Base-by-base conservation (phyloP, 2,329 filamentous ascomycete genomes). In the Venturia aucupariae region DNA sequence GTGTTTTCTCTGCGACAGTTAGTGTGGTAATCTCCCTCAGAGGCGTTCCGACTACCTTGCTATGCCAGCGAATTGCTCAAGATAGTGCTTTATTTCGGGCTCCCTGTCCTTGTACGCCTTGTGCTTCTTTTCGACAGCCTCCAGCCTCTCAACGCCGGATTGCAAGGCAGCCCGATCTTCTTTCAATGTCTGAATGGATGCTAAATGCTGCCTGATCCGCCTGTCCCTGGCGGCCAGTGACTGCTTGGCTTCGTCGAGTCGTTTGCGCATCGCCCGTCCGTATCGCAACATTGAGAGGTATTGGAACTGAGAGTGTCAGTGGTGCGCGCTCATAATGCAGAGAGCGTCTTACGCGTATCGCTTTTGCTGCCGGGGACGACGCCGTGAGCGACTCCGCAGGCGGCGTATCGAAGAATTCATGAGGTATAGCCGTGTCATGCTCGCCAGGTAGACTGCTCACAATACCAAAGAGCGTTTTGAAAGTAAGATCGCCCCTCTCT, bases 381-480 rank as follows among this genome's bases (percentile, higher is more conserved):
- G 68, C 70, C 48, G 75, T 74, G 2, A 82, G 72, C 63, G 51
- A 11, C 15, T 71, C 71, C n/a, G 75, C 70, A 0, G 80, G 79
- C n/a, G 80, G 80, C 39, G 75, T 73, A 46, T 70, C 69, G 63
- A 81, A 77, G 72, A 76, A 81, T 7, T 69, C 67, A 0, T 69
- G 63, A 1, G 80, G 79, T 24, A 82, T 80, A 2, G 71, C 69
- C 7, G 69, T 67, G 64, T 82, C 79, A 65, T 77, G 75, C 63
- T 79, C 73, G 61, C 76, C 75, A 13, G 73, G 68, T 0, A 70
- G 65, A 62, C 77, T 72, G n/a, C 79, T 79, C 51, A 76, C 75
- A 38, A 82, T 75, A 4, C 75, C 76, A 67, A 76, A 81, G 13
- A 82, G 71, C 11, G 74, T 72, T 63, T 74, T 76, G 27, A 68